Evolutionary conservation across 2,329 filamentous ascomycete genomes (phyloP).

Genomic region (Byssothecium circinans): DNA sequence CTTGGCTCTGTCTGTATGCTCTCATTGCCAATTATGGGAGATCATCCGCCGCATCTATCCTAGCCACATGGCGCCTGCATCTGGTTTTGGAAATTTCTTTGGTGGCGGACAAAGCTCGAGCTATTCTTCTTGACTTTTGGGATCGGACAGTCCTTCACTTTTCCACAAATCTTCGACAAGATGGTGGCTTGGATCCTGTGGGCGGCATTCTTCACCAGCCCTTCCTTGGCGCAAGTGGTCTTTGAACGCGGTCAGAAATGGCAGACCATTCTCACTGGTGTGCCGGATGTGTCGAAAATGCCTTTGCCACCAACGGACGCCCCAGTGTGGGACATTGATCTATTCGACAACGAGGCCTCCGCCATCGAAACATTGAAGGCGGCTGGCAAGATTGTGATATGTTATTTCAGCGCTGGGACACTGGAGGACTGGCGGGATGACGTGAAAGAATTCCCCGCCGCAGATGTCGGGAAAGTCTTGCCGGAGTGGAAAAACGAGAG

Average conservation of each 20-base stretch:
- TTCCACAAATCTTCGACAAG: not conserved
- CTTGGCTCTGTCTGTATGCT: constrained; percentile 9
- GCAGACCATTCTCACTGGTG: constrained; percentile 29
- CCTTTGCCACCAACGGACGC: constrained; percentile 31
- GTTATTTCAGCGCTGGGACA: constrained; percentile 38
- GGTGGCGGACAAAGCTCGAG: not conserved
- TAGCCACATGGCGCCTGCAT: constrained; percentile 19
- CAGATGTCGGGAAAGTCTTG: constrained; percentile 32
- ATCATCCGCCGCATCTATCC: constrained; percentile 8
- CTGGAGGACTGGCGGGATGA: constrained; percentile 35
- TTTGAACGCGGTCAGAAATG: constrained; percentile 31
- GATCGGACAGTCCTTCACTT: not conserved
- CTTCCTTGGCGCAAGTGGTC: constrained; percentile 16
- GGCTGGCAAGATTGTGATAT: constrained; percentile 32
- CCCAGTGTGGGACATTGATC: constrained; percentile 34
- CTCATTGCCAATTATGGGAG: constrained; percentile 7
- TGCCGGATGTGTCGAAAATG: constrained; percentile 29
- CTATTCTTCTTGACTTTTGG: not conserved
- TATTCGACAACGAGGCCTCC: constrained; percentile 31
- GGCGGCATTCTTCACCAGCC: constrained; percentile 11
- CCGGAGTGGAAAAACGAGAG: constrained; percentile 36
- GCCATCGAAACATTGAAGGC: constrained; percentile 24
- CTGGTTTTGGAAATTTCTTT: constrained; percentile 1
- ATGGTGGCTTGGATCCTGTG: constrained; percentile 21
- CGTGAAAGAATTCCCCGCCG: constrained; percentile 23